These are phyloP conservation scores for Trichosporon sp. DNA, from an alignment of 1,284 basidiomycete species.

Conservation along the genomic window DNA sequence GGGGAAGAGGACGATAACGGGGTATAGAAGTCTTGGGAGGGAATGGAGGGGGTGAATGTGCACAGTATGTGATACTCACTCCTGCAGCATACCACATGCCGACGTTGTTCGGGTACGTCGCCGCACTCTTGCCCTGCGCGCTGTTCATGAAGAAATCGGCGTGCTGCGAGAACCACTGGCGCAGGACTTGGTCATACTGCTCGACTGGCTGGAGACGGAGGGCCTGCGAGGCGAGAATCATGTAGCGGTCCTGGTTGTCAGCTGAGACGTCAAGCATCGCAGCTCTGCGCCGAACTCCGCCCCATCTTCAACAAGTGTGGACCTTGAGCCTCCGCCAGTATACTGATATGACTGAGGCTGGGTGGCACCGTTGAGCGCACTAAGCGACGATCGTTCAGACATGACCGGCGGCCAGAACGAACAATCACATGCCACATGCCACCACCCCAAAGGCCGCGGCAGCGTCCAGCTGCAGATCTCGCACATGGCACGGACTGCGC, in stretches of 20 bases:
- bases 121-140: conserved; percentile 25
- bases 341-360: too few species aligned
- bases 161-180: conserved; percentile 27
- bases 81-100: conserved; percentile 34
- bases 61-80: conserved; percentile 20
- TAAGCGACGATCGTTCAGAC: too few species aligned
- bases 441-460: too few species aligned
- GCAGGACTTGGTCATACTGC: conserved; percentile 6
- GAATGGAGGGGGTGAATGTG: background rate
- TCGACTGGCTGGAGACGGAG: conserved; percentile 14
- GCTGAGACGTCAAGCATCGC: background rate
- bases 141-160: conserved; percentile 26
- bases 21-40: too few species aligned
- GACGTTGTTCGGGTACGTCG: conserved; percentile 26
- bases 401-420: too few species aligned
- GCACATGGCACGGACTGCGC: too few species aligned
- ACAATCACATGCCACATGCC: too few species aligned
- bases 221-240: conserved; percentile 30
- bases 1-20: too few species aligned
- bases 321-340: background rate
- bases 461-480: too few species aligned
- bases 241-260: conserved; percentile 27
- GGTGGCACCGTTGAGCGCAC: too few species aligned
- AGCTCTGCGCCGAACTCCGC: background rate
- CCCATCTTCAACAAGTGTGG: background rate